phyloP scores from a whole-genome alignment of 2,329 filamentous ascomycete species.

The Pseudogymnoascus destructans region DNA sequence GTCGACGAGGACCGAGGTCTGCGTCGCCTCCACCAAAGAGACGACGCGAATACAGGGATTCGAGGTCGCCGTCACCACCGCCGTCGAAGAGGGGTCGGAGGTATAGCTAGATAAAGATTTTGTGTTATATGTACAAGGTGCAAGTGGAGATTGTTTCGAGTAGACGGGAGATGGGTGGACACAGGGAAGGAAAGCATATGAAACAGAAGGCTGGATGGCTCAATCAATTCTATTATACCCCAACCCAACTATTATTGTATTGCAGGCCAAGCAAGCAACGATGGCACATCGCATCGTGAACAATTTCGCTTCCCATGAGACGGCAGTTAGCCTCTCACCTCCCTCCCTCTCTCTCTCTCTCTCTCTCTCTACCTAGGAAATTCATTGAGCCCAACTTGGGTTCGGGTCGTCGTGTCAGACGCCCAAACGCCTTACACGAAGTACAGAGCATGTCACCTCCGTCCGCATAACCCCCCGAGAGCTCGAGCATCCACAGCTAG shows the following conservation, averaged over 20 bases:
- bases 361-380: not conserved
- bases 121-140: slow-evolving; percentile 10
- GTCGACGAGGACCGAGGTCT: slow-evolving; percentile 18
- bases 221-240: slow-evolving; percentile 7
- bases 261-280: not conserved
- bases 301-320: not conserved
- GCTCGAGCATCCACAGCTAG: not conserved
- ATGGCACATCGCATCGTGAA: not conserved
- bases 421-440: not conserved
- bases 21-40: slow-evolving; percentile 20
- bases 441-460: not conserved
- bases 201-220: not conserved
- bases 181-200: slow-evolving; percentile 1
- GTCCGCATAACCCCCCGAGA: not conserved
- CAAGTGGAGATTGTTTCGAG: slow-evolving; percentile 4
- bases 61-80: slow-evolving; percentile 16
- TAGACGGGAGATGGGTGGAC: not conserved
- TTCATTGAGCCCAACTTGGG: not conserved
- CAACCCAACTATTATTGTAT: slow-evolving; percentile 2
- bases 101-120: slow-evolving; percentile 16
- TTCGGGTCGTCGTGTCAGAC: not conserved
- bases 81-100: slow-evolving; percentile 20
- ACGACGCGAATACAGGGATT: slow-evolving; percentile 15
- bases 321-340: not conserved
- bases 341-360: not conserved